Conservation (phyloP, 1,284 basidiomycete genomes). For the Ganoderma sinense region DNA sequence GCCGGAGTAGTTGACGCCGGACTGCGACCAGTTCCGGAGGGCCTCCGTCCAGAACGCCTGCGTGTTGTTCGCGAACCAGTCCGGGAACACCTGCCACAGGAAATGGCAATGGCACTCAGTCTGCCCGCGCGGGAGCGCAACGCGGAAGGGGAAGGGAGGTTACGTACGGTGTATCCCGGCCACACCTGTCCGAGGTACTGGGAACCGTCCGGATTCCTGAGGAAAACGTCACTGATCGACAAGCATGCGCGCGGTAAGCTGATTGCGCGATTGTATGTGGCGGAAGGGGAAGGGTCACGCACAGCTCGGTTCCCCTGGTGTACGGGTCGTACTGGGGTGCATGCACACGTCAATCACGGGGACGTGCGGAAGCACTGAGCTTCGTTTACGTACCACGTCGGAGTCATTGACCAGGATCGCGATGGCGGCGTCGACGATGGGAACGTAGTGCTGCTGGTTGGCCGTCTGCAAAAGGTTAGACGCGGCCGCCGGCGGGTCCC, state of each 20-base stretch:
- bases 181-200: slow-evolving; percentile 75
- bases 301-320: slow-evolving; percentile 50
- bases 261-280: neutral
- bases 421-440: slow-evolving; percentile 47
- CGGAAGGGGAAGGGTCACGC: slow-evolving; percentile 20
- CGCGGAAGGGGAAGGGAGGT: neutral
- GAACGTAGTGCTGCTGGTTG: slow-evolving; percentile 47
- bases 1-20: slow-evolving; percentile 68
- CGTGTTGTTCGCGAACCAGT: slow-evolving; percentile 72
- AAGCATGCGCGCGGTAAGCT: neutral
- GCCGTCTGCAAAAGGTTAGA: slow-evolving; percentile 33
- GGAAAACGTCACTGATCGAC: slow-evolving; percentile 57
- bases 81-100: slow-evolving; percentile 60
- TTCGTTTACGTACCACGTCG: slow-evolving; percentile 45
- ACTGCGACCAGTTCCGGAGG: slow-evolving; percentile 58
- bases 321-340: slow-evolving; percentile 53
- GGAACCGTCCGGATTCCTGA: slow-evolving; percentile 72
- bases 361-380: slow-evolving; percentile 13
- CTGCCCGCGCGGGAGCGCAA: neutral
- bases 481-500: neutral
- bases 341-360: slow-evolving; percentile 25
- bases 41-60: slow-evolving; percentile 44
- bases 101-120: no score
- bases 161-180: slow-evolving; percentile 57
- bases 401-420: slow-evolving; percentile 45